Evolutionary conservation across 495 filamentous ascomycete species (phyloP).

Genomic region (Cairneyella variabilis): DNA sequence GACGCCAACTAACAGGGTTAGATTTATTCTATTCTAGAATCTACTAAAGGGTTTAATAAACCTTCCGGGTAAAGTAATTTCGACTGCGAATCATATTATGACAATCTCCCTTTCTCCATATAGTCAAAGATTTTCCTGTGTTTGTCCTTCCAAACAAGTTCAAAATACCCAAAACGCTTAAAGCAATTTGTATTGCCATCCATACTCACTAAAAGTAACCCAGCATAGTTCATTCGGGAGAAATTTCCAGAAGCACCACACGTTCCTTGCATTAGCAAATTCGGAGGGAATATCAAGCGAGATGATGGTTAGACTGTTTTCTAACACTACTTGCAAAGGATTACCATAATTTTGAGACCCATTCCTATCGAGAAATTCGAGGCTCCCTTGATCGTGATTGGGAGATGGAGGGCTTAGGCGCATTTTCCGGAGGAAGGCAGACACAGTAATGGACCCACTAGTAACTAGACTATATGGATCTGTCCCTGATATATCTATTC

Average conservation of each 20-base stretch:
- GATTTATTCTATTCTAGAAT: no score
- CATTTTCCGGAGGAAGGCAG: neutral
- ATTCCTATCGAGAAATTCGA: neutral
- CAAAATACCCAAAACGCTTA: slow-evolving; percentile 1
- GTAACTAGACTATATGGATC: slow-evolving; percentile 2
- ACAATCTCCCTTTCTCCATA: neutral
- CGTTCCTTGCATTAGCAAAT: neutral
- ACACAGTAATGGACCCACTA: neutral
- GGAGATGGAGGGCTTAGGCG: neutral
- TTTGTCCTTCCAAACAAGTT: slow-evolving; percentile 1
- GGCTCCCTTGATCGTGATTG: neutral
- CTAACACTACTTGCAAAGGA: neutral
- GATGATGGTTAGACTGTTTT: neutral
- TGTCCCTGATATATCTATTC: neutral
- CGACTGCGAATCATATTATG: neutral
- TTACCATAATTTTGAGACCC: neutral
- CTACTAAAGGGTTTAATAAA: no score
- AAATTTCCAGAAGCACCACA: slow-evolving; percentile 1
- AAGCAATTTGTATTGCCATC: neutral
- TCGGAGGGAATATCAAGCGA: neutral
- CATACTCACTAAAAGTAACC: neutral
- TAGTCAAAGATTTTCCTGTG: neutral
- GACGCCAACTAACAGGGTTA: no score
- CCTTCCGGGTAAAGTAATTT: neutral
- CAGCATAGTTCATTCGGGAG: neutral